Evolutionary conservation across 1,284 basidiomycete genomes (phyloP).

Genomic region (Coriolopsis trogii): DNA sequence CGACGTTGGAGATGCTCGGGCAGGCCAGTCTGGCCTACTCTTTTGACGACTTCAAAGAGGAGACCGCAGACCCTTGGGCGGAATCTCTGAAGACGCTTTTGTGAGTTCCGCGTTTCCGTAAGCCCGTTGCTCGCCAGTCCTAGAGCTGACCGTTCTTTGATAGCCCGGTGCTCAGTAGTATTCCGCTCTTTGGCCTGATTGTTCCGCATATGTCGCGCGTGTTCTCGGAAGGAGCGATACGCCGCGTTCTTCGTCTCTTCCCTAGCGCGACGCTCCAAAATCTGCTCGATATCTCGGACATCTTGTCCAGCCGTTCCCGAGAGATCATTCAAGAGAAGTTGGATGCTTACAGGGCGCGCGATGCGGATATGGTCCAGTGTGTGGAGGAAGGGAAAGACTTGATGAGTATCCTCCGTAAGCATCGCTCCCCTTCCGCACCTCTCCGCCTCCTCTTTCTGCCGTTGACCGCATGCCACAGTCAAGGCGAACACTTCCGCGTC

Average conservation of each 20-base stretch:
- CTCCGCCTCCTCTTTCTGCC: no score
- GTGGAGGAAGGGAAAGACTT: constrained; percentile 6
- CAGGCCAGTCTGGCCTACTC: constrained; percentile 40
- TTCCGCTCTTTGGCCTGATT: no score
- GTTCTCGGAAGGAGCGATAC: no score
- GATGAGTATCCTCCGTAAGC: constrained; percentile 8
- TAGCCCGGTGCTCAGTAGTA: constrained; percentile 11
- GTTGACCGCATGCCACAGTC: constrained; percentile 17
- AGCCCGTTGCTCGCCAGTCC: no score
- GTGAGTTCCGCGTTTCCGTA: constrained; percentile 18
- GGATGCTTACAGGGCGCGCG: constrained; percentile 19
- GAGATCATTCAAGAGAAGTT: constrained; percentile 46
- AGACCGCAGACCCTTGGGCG: constrained; percentile 27
- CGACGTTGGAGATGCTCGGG: constrained; percentile 40
- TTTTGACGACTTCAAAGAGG: constrained; percentile 34
- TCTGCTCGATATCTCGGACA: constrained; percentile 34
- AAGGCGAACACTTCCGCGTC: constrained; percentile 21
- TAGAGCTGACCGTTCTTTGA: not conserved
- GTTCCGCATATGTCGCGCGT: no score
- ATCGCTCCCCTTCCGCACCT: not conserved
- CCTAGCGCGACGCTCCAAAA: not conserved
- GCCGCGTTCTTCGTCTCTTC: constrained; percentile 1
- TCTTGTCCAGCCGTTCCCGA: constrained; percentile 39
- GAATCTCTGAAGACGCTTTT: constrained; percentile 34
- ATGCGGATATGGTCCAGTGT: not conserved